Base-by-base conservation (phyloP, 2,329 filamentous ascomycete species). In the Elsinoe fawcettii region DNA sequence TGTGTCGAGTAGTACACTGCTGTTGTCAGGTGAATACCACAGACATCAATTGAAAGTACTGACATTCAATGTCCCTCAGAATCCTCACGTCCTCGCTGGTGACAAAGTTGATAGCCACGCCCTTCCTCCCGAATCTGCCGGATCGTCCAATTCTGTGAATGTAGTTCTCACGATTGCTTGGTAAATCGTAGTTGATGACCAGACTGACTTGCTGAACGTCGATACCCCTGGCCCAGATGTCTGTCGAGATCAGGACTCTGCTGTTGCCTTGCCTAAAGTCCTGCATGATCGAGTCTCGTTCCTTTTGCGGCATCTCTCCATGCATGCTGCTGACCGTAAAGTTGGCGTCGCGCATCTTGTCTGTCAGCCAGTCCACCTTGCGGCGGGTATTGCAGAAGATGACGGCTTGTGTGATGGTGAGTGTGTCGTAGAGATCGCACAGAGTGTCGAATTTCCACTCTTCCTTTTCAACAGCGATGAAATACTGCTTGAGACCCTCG, bases 391-490 rank as follows among this genome's bases (percentile, higher is more conserved):
- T 99, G 81, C 93, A 99, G 80, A 99, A 99, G 71, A 99, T 99
- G 71, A 99, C 93, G 46, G 93, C 93, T 76, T 97, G 93, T 14
- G 93, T 97, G 69, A 99, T 97, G 57, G 93, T 99, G 44, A 99
- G 82, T 11, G 93, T 97, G 72, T 99, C 93, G 80, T 99, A 99
- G 58, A 99, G 85, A 76, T 99, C 93, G 74, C 90, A 97, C 3
- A 99, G 84, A 2, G 93, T 99, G 72, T 99, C 93, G 66, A 99
- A 96, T 74, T 99, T 99, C 93, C 93, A 99, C 71, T 97, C 93
- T 73, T 99, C 93, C 78, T 96, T 97, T 75, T 99, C 93, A 18
- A 97, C 93, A 1, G 93, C 93, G 67, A 99, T 97, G 71, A 96
- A 99, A 79, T 96, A 99, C 73, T 99, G 93, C 78, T 97, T 97